Base-by-base conservation (phyloP, 192 early-diverging fungal genomes). In the Coemansia sp. region DNA sequence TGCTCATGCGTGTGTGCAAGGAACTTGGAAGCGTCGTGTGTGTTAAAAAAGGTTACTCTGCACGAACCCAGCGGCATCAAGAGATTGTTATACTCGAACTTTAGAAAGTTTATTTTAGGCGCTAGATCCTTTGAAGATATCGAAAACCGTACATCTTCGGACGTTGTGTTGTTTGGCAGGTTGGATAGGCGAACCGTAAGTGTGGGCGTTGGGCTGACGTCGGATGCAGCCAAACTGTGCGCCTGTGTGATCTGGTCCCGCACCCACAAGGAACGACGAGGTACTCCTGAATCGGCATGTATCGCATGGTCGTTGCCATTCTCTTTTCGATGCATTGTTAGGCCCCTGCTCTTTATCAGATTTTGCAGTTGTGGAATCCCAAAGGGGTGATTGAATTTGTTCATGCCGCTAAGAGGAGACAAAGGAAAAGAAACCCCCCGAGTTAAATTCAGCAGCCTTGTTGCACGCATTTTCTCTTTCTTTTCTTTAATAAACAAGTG, bases 51-150 rank as follows among this genome's bases (percentile, higher is more conserved):
- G 12, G 45, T 56, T 1, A 71, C 69, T 41, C 78, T 73, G 26
- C 66, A 68, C 32, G 73, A 80, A 48, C 52, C 61, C 32, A 80
- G 60, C 39, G 78, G 64, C 36, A 67, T 69, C 22, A 80, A 46
- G 13, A 56, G 54, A 48, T 41, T 61, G 66, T 72, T 70, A 51
- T 72, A 72, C 67, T 80, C 73, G 54, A 80, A 80, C 26, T 40
- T 54, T 41, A 80, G 12, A 4, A 64, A 58, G 43, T 68, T 75
- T 52, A 72, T 76, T n/a, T 55, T 62, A 5, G 59, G 32, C 37
- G 41, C 36, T 11, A 22, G 48, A 1, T 6, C n/a, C 6, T 48
- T 54, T 3, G 49, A 41, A 5, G 66, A 59, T 18, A 74, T 26
- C 12, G 64, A 32, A 56, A 45, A 41, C 22, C 62, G 63, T 26